A percentile compares a stretch with the other conserved stretches of the same genome.
These are phyloP conservation scores for Xylaria sp. DNA, from an alignment of 2,329 filamentous ascomycete genomes.

Conservation along the genomic window DNA sequence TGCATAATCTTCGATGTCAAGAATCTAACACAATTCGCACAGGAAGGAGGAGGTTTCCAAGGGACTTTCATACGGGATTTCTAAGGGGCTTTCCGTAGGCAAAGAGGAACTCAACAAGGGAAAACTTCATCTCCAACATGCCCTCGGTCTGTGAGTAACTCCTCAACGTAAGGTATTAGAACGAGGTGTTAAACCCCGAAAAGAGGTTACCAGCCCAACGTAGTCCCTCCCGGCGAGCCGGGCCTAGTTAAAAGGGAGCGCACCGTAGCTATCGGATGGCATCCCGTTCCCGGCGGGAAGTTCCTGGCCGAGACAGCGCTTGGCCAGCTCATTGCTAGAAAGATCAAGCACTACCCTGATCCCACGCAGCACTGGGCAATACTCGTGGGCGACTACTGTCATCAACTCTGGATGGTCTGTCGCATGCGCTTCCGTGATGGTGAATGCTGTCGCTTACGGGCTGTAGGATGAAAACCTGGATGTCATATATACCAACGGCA, in stretches of 20 bases:
- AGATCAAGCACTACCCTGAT: constrained; percentile 19
- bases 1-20: neutral
- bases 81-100: constrained; percentile 14
- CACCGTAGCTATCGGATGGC: constrained; percentile 18
- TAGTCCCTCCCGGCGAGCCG: constrained; percentile 16
- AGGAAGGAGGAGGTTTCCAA: constrained; percentile 18
- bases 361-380: constrained; percentile 22
- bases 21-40: constrained; percentile 10
- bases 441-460: constrained; percentile 8
- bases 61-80: constrained; percentile 2
- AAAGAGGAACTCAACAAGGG: constrained; percentile 18
- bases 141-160: constrained; percentile 18
- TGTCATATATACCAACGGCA: constrained; percentile 20
- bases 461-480: constrained; percentile 20
- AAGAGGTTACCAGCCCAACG: constrained; percentile 19
- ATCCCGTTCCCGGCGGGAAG: constrained; percentile 18
- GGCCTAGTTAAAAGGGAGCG: constrained; percentile 10
- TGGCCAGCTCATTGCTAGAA: constrained; percentile 17
- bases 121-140: constrained; percentile 19
- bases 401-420: constrained; percentile 23
- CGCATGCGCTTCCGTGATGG: neutral
- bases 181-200: constrained; percentile 7
- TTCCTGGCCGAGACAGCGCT: constrained; percentile 19
- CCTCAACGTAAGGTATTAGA: no score
- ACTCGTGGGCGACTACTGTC: constrained; percentile 21